Evolutionary conservation across 2,329 filamentous ascomycete genomes (phyloP).

Genomic region (Dothiorella sarmentorum): DNA sequence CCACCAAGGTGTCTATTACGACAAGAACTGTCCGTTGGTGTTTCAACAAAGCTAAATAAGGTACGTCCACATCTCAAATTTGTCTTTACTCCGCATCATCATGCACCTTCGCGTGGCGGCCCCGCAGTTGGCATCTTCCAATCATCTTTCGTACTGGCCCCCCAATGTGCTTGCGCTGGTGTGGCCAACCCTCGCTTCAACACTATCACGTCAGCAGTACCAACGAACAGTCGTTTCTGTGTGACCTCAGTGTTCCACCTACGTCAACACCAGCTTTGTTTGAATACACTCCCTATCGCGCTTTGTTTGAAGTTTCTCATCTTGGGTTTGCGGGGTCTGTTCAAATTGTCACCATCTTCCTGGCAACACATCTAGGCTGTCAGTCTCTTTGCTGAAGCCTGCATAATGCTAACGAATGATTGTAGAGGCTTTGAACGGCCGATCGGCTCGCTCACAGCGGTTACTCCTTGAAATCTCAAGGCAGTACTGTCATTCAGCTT

Average conservation of each 20-base stretch:
- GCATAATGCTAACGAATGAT: neutral
- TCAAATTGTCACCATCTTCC: neutral
- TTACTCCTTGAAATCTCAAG: neutral
- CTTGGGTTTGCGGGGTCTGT: neutral
- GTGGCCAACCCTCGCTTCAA: neutral
- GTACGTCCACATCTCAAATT: neutral
- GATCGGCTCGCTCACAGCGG: too few relatives aligned
- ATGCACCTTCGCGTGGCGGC: neutral
- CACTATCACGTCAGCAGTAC: constrained; percentile 2
- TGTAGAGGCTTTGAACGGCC: neutral
- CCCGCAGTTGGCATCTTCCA: neutral
- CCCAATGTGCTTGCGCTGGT: neutral
- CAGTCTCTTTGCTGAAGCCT: neutral
- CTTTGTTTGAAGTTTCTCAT: neutral
- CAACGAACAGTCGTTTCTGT: neutral
- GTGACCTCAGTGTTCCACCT: neutral
- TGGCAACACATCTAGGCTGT: neutral
- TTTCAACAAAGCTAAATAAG: neutral
- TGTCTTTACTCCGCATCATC: neutral
- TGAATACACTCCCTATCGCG: neutral
- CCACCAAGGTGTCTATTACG: neutral
- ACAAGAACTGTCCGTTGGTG: neutral
- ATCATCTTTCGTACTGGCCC: neutral
- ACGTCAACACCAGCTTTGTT: neutral
- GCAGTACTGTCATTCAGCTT: neutral